Evolutionary conservation across 306 rosid species (phyloP).

Genomic region (Rosa chinensis): DNA sequence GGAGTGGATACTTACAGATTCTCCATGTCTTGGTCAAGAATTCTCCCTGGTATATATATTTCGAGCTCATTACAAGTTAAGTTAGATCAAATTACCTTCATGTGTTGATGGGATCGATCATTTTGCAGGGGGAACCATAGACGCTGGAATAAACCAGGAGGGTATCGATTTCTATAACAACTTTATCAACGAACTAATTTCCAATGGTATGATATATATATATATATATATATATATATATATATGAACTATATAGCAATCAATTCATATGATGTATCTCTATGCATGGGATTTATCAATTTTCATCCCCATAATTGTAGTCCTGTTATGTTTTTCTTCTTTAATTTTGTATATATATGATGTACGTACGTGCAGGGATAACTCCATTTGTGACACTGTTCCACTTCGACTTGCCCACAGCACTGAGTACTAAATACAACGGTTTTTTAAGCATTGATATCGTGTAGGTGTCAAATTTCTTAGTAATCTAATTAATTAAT

Average conservation of each 20-base stretch:
- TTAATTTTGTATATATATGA: neutral
- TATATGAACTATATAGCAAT: neutral
- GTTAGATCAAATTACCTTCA: neutral
- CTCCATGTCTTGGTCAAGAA: constrained; percentile 9
- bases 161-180: constrained; percentile 2
- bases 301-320: neutral
- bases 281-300: neutral
- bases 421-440: neutral
- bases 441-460: neutral
- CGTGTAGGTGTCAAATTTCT: neutral
- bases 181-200: neutral
- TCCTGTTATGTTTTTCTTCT: neutral
- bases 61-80: neutral
- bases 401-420: constrained; percentile 14
- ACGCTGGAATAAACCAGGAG: neutral
- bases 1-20: constrained; percentile 14
- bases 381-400: constrained; percentile 12
- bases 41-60: neutral
- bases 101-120: neutral
- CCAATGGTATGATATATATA: neutral
- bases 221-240: too few relatives aligned
- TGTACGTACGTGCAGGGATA: neutral
- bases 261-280: too few relatives aligned
- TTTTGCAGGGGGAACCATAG: neutral
- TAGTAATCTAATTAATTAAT: neutral